Conservation (phyloP, 345 rosid genomes). For the Syzygium aromaticum region DNA sequence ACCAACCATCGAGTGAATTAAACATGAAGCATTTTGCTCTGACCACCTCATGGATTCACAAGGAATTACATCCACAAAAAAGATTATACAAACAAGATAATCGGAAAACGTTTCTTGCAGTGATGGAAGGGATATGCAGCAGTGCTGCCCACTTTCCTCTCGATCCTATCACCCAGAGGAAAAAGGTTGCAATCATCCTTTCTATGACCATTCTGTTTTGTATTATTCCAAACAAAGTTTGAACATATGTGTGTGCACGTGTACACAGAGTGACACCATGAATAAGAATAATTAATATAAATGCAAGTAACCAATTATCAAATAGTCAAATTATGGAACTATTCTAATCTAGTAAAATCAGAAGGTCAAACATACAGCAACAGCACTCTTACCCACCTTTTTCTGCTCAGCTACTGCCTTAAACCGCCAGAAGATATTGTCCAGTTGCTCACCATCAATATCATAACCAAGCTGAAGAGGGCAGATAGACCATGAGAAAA, state of each 20-base stretch:
- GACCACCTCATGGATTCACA: neutral
- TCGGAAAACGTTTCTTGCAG: neutral
- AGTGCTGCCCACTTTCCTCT: neutral
- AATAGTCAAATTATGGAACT: neutral
- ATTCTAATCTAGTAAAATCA: neutral
- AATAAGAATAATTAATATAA: neutral
- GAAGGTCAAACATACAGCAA: neutral
- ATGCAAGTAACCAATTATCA: neutral
- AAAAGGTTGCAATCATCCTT: neutral
- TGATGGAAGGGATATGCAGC: neutral
- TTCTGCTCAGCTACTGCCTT: conserved; percentile 85
- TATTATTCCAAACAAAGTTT: neutral
- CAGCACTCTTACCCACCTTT: conserved; percentile 38
- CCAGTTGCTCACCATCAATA: conserved; percentile 64
- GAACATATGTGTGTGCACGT: neutral
- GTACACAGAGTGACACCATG: neutral
- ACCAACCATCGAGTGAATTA: neutral
- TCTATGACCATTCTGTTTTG: neutral
- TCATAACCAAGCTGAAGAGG: conserved; percentile 76
- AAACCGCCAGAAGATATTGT: conserved; percentile 74
- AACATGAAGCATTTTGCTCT: neutral
- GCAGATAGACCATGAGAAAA: conserved; percentile 2
- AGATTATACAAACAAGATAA: neutral
- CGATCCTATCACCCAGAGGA: neutral
- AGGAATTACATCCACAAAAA: neutral